These are phyloP conservation scores for Physcomitrium patens DNA, from an alignment of 225 moss, liverwort and hornwort genomes.

Conservation along the genomic window DNA sequence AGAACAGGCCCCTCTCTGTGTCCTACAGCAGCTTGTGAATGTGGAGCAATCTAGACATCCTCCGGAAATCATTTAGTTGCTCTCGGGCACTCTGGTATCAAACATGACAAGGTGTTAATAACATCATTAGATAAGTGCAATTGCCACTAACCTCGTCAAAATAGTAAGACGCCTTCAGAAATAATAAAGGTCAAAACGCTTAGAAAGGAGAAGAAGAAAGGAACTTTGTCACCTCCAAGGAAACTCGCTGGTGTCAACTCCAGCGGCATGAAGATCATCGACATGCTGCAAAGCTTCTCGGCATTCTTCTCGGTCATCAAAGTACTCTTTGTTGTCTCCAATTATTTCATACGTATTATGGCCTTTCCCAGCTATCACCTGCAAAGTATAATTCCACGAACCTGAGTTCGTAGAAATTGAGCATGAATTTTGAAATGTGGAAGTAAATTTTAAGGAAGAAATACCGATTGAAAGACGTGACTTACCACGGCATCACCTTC, in stretches of 20 bases:
- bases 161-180: not conserved
- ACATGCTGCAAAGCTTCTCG: conserved; percentile 96
- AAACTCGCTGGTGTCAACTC: conserved; percentile 98
- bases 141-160: not conserved
- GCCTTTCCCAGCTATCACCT: conserved; percentile 98
- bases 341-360: conserved; percentile 95
- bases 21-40: conserved; percentile 14
- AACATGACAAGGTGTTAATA: conserved; percentile 6
- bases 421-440: too few species aligned
- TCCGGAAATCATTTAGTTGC: conserved; percentile 36
- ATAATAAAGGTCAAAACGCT: not conserved
- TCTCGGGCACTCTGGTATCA: conserved; percentile 52
- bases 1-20: conserved; percentile 19
- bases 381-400: conserved; percentile 10
- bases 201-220: not conserved
- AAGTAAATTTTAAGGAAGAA: too few species aligned
- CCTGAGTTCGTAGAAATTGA: too few species aligned
- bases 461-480: not conserved
- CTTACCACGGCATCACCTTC: conserved; percentile 97
- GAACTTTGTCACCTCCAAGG: conserved; percentile 80
- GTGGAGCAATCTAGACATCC: not conserved
- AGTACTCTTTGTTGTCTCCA: conserved; percentile 83
- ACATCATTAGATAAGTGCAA: conserved; percentile 5
- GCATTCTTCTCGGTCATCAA: conserved; percentile 96
- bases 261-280: conserved; percentile 94